Evolutionary conservation across 441 rosid genomes (phyloP).

Genomic region (Flueggea neowawraea): DNA sequence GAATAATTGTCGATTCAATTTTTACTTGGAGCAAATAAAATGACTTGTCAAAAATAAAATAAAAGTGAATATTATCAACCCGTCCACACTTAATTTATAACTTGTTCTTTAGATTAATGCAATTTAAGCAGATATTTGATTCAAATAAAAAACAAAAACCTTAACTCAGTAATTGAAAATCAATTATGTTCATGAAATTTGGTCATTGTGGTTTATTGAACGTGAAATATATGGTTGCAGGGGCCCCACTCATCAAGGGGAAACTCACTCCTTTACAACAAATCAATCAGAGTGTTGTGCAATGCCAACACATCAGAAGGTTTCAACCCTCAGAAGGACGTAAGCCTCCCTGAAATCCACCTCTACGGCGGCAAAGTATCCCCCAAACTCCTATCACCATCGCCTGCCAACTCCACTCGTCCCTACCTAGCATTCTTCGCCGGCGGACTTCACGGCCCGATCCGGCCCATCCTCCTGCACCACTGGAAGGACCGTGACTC

Average conservation of each 20-base stretch:
- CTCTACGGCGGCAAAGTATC: constrained; percentile 51
- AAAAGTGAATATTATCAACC: too few species aligned
- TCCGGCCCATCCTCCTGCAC: constrained; percentile 58
- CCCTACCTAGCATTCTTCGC: constrained; percentile 76
- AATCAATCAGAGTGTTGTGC: constrained; percentile 78
- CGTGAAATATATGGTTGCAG: constrained; percentile 24
- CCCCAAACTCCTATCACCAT: constrained; percentile 44
- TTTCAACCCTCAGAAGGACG: constrained; percentile 76
- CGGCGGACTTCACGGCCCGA: constrained; percentile 77
- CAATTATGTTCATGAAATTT: too few species aligned
- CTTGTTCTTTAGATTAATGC: too few species aligned
- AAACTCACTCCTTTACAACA: constrained; percentile 41
- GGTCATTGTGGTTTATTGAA: neutral
- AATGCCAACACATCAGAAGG: constrained; percentile 96
- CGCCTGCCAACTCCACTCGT: constrained; percentile 27
- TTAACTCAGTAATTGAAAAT: too few species aligned
- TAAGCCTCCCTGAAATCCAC: constrained; percentile 75
- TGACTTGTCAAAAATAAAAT: too few species aligned
- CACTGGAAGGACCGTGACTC: constrained; percentile 72
- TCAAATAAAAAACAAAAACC: too few species aligned
- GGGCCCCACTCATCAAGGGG: constrained; percentile 74
- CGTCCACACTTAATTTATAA: too few species aligned
- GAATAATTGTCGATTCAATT: too few species aligned
- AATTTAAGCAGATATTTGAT: too few species aligned
- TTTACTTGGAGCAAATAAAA: too few species aligned